A percentile compares a stretch with the other conserved stretches of the same genome.
These are phyloP conservation scores for Usnea hakonensis DNA, from an alignment of 495 filamentous ascomycete genomes.

Conservation along the genomic window DNA sequence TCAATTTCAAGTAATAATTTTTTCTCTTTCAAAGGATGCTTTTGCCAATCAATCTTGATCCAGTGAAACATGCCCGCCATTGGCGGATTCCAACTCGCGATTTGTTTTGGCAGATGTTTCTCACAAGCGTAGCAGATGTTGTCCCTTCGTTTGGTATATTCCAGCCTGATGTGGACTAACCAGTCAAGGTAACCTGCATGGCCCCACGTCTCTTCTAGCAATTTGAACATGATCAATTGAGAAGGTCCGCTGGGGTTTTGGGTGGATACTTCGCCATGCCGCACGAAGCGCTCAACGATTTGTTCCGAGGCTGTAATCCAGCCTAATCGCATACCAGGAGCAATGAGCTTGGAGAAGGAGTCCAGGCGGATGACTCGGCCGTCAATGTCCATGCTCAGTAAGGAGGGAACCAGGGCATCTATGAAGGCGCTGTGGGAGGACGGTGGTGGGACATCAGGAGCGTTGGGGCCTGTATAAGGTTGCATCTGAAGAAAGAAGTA, in stretches of 20 bases:
- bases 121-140: constrained; percentile 77
- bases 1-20: constrained; percentile 64
- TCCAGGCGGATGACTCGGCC: constrained; percentile 63
- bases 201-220: constrained; percentile 91
- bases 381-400: constrained; percentile 54
- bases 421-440: constrained; percentile 53
- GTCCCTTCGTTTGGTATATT: constrained; percentile 75
- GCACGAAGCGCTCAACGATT: constrained; percentile 68
- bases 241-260: constrained; percentile 80
- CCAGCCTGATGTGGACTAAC: constrained; percentile 74
- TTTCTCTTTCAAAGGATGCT: constrained; percentile 57
- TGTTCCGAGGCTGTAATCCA: constrained; percentile 71
- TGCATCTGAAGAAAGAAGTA: constrained; percentile 97
- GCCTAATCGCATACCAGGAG: constrained; percentile 53
- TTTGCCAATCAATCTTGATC: constrained; percentile 67
- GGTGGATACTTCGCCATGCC: constrained; percentile 67
- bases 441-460: constrained; percentile 44
- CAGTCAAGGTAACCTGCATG: constrained; percentile 87
- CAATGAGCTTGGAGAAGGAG: constrained; percentile 61
- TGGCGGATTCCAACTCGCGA: constrained; percentile 78
- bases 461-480: constrained; percentile 55
- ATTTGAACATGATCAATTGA: constrained; percentile 76
- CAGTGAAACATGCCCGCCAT: constrained; percentile 98
- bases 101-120: constrained; percentile 61
- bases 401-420: constrained; percentile 51